A percentile compares a stretch with the other conserved stretches of the same genome.
These are phyloP conservation scores for Marasmius oreades DNA, from an alignment of 1,284 basidiomycete genomes.

Conservation along the genomic window DNA sequence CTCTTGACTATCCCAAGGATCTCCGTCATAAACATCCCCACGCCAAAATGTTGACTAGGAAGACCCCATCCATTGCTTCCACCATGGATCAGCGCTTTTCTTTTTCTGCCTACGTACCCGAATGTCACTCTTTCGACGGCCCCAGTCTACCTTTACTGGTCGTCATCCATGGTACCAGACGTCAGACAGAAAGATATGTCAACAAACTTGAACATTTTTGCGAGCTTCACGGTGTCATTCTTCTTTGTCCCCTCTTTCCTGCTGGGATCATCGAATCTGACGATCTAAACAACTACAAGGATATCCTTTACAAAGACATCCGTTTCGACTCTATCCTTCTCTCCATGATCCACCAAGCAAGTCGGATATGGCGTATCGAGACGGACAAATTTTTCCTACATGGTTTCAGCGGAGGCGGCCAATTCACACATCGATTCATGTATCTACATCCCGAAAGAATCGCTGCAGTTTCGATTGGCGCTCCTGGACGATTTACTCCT, in stretches of 20 bases:
- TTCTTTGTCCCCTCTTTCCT: slow-evolving; percentile 23
- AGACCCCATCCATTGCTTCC: slow-evolving; percentile 20
- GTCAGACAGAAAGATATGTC: slow-evolving; percentile 16
- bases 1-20: not conserved
- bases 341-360: slow-evolving; percentile 22
- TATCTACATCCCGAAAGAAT: slow-evolving; percentile 21
- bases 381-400: slow-evolving; percentile 20
- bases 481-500: slow-evolving; percentile 23
- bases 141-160: slow-evolving; percentile 20
- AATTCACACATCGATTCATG: slow-evolving; percentile 24
- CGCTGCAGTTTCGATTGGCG: slow-evolving; percentile 20
- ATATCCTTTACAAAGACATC: slow-evolving; percentile 18
- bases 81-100: slow-evolving; percentile 22
- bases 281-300: slow-evolving; percentile 22
- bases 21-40: slow-evolving; percentile 2
- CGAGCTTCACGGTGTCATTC: slow-evolving; percentile 14
- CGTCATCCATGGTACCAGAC: slow-evolving; percentile 21
- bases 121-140: slow-evolving; percentile 11
- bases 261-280: slow-evolving; percentile 22
- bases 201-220: slow-evolving; percentile 16
- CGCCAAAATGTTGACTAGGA: slow-evolving; percentile 16
- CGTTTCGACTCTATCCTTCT: slow-evolving; percentile 23
- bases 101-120: slow-evolving; percentile 21
- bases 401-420: slow-evolving; percentile 24
- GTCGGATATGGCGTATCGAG: slow-evolving; percentile 16